Conservation (phyloP, 1,284 basidiomycete genomes). For the Coriolopsis trogii region DNA sequence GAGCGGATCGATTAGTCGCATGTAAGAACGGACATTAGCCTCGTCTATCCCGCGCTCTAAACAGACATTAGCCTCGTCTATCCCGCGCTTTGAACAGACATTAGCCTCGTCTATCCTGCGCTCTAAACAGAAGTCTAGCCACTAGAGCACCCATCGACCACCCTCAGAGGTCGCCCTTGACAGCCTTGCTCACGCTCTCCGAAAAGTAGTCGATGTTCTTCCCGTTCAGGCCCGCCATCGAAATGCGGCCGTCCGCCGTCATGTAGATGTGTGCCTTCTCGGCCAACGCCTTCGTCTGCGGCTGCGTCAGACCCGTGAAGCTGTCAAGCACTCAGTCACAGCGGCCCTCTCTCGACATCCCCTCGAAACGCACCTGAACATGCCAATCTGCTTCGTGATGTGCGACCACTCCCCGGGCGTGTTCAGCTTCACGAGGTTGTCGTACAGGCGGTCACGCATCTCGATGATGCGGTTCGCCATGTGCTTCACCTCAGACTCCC, state of each 20-base stretch:
- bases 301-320: conserved; percentile 85
- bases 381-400: conserved; percentile 96
- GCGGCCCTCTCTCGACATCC: not conserved
- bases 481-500: conserved; percentile 90
- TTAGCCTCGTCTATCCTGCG: conserved; percentile 9
- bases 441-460: conserved; percentile 89
- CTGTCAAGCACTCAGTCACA: conserved; percentile 40
- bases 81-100: conserved; percentile 1
- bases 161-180: conserved; percentile 72
- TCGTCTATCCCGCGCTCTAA: not conserved
- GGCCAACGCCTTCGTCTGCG: conserved; percentile 87
- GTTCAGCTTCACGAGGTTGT: conserved; percentile 78
- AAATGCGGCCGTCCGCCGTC: conserved; percentile 89
- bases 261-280: conserved; percentile 96
- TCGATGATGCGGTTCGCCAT: conserved; percentile 98
- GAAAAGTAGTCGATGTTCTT: conserved; percentile 93
- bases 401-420: conserved; percentile 97
- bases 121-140: not conserved
- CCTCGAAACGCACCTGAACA: conserved; percentile 71
- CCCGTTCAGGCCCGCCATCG: conserved; percentile 94
- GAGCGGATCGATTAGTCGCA: conserved; percentile 20
- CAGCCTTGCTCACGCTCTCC: conserved; percentile 80
- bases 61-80: conserved; percentile 4
- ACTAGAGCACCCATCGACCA: not conserved
- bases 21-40: conserved; percentile 14